phyloP scores from a whole-genome alignment of 73 alveolate species.

The Uronychia setigera region DNA sequence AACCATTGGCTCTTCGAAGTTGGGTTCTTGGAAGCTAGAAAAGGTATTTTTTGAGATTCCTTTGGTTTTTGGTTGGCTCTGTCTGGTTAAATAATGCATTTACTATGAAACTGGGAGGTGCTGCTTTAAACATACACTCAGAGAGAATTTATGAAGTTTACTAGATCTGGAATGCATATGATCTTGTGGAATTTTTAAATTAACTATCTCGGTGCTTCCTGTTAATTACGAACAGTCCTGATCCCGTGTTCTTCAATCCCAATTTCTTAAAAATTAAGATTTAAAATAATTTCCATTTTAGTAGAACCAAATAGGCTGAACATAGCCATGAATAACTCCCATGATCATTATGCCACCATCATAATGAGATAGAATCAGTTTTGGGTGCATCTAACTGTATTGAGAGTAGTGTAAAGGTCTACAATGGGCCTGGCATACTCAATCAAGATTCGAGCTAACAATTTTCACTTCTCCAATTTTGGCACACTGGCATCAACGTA shows the following conservation, averaged over 20 bases:
- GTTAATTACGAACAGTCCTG: slow-evolving; percentile 78
- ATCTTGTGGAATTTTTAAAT: slow-evolving; percentile 56
- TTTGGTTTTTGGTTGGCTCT: slow-evolving; percentile 31
- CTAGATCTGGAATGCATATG: slow-evolving; percentile 76
- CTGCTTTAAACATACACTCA: slow-evolving; percentile 80
- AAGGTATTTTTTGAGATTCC: slow-evolving; percentile 72
- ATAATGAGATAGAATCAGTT: slow-evolving; percentile 50
- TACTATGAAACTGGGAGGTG: slow-evolving; percentile 77
- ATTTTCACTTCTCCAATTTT: slow-evolving; percentile 46
- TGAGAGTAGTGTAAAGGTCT: slow-evolving; percentile 81
- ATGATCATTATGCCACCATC: slow-evolving; percentile 92
- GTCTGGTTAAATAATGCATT: not conserved
- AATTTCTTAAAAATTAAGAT: slow-evolving; percentile 26
- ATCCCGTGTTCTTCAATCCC: slow-evolving; percentile 53
- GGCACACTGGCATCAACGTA: slow-evolving; percentile 40
- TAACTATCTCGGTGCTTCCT: slow-evolving; percentile 57
- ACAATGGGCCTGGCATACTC: slow-evolving; percentile 55
- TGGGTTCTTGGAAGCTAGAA: slow-evolving; percentile 82
- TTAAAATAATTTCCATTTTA: slow-evolving; percentile 3
- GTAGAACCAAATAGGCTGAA: slow-evolving; percentile 70
- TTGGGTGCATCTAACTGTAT: slow-evolving; percentile 28
- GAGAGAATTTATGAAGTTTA: slow-evolving; percentile 77
- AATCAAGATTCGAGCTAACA: slow-evolving; percentile 44
- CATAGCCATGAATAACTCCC: slow-evolving; percentile 76
- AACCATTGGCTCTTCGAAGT: slow-evolving; percentile 28